Base-by-base conservation (phyloP, 192 early-diverging fungal species). In the Coemansia sp. region DNA sequence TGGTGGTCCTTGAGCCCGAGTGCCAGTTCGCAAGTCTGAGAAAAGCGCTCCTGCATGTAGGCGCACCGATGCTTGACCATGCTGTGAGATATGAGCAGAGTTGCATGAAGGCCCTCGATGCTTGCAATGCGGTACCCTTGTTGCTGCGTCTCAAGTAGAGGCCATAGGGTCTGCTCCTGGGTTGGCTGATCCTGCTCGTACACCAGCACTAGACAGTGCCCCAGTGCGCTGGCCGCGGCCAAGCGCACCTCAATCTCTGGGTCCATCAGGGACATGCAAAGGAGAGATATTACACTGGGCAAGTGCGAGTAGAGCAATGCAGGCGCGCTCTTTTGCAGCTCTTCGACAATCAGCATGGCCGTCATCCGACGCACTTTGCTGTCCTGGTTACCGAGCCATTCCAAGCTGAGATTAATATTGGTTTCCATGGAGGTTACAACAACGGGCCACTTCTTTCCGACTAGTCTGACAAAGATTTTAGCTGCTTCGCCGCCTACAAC, bases 21-120 rank as follows among this genome's bases (percentile, higher is more conserved):
- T 10, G 94, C 91, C 25, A 88, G 84, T 7, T 96, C 92, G 56
- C 90, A 88, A 6, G 92, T 88, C 29, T 88, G 88, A 40, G 68
- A 83, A 66, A 94, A 96, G 66, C 87, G 84, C 19, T 89, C 84
- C 8, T 89, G 87, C 90, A 98, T 95, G 75, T 93, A 96, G 87
- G 88, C 89, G 56, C 90, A 91, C 42, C 94, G 88, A 65, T 93
- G 92, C 45, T 83, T 76, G 17, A 98, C 76, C 38, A 99, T 74
- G 64, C 93, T 94, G 36, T 90, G 86, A 68, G 89, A 87, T 1
- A 89, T 91, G 45, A 99, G 80, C 20, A 98, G 79, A 35, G 90
- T 88, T 2, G 93, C 95, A 73, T 98, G 96, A n/a, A 90, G 87
- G 15, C 88, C 85, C 60, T 97, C 96, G 6, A 87, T 81, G 43